phyloP scores from a whole-genome alignment of 192 early-diverging fungal species.

The Mortierella antarctica region DNA sequence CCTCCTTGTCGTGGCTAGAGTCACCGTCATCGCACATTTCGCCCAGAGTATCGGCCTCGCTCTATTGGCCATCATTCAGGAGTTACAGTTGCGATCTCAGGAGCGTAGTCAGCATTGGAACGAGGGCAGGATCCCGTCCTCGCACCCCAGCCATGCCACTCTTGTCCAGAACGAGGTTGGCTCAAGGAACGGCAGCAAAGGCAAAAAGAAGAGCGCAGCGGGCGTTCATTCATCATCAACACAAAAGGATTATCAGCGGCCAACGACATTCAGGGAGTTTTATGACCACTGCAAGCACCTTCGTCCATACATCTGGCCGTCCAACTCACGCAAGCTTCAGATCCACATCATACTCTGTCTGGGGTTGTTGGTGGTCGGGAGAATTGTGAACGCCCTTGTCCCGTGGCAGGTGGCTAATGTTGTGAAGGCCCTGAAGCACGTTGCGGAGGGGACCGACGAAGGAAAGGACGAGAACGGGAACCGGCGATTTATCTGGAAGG shows the following conservation, averaged over 20 bases:
- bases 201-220: conserved; percentile 8
- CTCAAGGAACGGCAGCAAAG: background rate
- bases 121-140: conserved; percentile 3
- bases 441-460: conserved; percentile 29
- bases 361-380: conserved; percentile 66
- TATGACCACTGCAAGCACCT: conserved; percentile 41
- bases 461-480: conserved; percentile 44
- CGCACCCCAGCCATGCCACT: conserved; percentile 18
- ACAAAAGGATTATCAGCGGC: conserved; percentile 45
- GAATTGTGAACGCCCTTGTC: conserved; percentile 85
- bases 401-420: conserved; percentile 84
- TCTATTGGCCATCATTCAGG: conserved; percentile 12
- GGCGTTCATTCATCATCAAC: background rate
- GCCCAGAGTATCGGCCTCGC: conserved; percentile 16
- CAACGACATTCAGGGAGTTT: conserved; percentile 46
- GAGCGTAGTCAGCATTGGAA: background rate
- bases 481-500: conserved; percentile 55
- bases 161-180: conserved; percentile 1
- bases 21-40: conserved; percentile 24
- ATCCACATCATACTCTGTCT: conserved; percentile 76
- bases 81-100: conserved; percentile 9
- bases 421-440: conserved; percentile 71
- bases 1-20: background rate
- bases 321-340: conserved; percentile 66
- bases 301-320: conserved; percentile 87